Conservation (phyloP, 768 basidiomycete species). For the Phlegmacium glaucopus region DNA sequence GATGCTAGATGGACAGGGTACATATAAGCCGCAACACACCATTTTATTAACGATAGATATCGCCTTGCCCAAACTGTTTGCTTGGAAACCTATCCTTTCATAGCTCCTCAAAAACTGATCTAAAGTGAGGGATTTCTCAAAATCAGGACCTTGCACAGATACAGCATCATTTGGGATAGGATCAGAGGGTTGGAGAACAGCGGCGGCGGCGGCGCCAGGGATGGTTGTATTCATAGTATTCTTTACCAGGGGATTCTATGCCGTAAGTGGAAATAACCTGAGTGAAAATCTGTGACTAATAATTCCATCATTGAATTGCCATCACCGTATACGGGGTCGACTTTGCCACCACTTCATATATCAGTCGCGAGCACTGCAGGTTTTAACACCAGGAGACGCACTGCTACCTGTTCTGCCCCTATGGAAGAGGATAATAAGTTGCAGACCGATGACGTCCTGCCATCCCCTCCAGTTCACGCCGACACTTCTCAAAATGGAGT, state of each 20-base stretch:
- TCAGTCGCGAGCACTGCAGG: neutral
- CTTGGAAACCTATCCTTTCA: slow-evolving; percentile 94
- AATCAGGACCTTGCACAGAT: slow-evolving; percentile 84
- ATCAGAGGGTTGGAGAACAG: slow-evolving; percentile 75
- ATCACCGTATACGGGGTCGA: no score
- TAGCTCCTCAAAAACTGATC: slow-evolving; percentile 73
- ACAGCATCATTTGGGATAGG: slow-evolving; percentile 63
- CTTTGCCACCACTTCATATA: neutral
- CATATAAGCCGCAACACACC: slow-evolving; percentile 46
- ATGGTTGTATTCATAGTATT: slow-evolving; percentile 18
- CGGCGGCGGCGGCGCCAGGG: slow-evolving; percentile 63
- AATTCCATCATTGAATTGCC: neutral
- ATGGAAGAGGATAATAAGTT: slow-evolving; percentile 15
- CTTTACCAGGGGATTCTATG: no score
- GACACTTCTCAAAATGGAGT: neutral
- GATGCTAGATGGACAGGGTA: neutral
- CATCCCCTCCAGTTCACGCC: neutral
- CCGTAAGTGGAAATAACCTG: no score
- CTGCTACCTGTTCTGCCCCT: neutral
- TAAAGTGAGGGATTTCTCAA: slow-evolving; percentile 66
- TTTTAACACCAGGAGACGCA: neutral
- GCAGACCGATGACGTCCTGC: slow-evolving; percentile 6
- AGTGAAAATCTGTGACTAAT: neutral
- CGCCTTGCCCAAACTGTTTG: slow-evolving; percentile 86
- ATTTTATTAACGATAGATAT: slow-evolving; percentile 91